Base-by-base conservation (phyloP, 257 asterid species). In the Solanum appendiculatum region DNA sequence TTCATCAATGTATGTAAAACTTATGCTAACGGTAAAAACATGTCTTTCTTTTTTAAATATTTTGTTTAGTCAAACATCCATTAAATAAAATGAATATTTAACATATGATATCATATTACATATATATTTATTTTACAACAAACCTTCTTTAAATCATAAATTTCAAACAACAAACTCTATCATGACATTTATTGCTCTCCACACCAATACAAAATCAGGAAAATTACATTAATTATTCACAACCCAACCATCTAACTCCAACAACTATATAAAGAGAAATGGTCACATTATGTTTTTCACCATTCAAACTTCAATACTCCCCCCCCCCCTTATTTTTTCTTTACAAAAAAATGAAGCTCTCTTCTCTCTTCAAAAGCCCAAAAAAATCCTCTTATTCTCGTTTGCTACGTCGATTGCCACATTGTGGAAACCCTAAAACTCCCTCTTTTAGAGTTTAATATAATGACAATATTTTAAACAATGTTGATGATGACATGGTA, bases 341-440 rank as follows among this genome's bases (percentile, higher is more conserved):
- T n/a, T n/a, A n/a, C n/a, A n/a, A n/a, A n/a, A 89, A 88, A 84
- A 90, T 90, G 90, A 92, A 89, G 70, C 88, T 94, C 20, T 93
- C 94, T 6, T 94, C 84, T 70, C 90, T 92, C 5, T 92, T 86
- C 89, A 94, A 92, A 89, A 29, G 88, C 88, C 13, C 85, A 7
- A 91, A 87, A 74, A 63, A 86, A 33, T 6, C 86, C 86, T 54
- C 87, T 68, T 23, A 60, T 87, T 11, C 91, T 66, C 74, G 87
- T 73, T 31, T 88, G 3, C 85, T 90, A 9, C 91, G 93, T 94
- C 89, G 91, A 85, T 93, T 94, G 91, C 91, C 87, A 86, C 88
- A 93, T 85, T 91, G 72, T n/a, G 87, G 51, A 89, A 88, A 20
- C 84, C 93, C 91, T 2, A 89, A 87, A 56, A 93, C 97, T 54